Evolutionary conservation across 306 rosid genomes (phyloP).

Genomic region (Abrus pulchellus): DNA sequence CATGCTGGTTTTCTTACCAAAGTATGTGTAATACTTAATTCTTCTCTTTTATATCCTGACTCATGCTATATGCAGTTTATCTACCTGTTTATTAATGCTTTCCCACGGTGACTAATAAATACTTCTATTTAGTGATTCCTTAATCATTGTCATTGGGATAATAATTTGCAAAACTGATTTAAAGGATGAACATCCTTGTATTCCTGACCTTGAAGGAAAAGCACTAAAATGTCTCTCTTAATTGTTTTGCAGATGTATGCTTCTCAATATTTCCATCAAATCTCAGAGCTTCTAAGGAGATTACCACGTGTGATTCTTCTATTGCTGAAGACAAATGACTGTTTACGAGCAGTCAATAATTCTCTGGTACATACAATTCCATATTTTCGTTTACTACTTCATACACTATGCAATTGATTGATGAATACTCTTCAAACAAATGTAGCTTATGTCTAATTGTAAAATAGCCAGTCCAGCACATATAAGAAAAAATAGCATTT

Average conservation of each 20-base stretch:
- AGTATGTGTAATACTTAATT: constrained; percentile 26
- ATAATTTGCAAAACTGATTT: background rate
- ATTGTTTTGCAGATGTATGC: constrained; percentile 84
- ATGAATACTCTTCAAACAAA: constrained; percentile 39
- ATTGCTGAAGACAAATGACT: constrained; percentile 98
- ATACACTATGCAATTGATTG: constrained; percentile 24
- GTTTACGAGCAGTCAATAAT: constrained; percentile 90
- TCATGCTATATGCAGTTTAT: constrained; percentile 34
- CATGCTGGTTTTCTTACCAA: constrained; percentile 42
- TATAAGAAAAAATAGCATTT: constrained; percentile 1
- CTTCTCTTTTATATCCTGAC: constrained; percentile 22
- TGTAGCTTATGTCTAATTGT: constrained; percentile 39
- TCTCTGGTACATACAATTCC: constrained; percentile 68
- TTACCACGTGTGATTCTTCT: constrained; percentile 90
- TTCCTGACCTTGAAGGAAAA: constrained; percentile 42
- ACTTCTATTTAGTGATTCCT: no score
- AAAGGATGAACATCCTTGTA: background rate
- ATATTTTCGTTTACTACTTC: constrained; percentile 43
- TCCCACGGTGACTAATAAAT: no score
- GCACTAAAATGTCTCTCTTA: constrained; percentile 42
- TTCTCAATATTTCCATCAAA: constrained; percentile 87
- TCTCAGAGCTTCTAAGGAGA: constrained; percentile 93
- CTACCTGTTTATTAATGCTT: background rate
- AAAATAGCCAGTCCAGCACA: background rate
- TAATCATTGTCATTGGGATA: no score